Percentiles rank a stretch among this genome's conserved stretches.
Evolutionary conservation across 1,139 yeast genomes (phyloP).

Genomic region (Ogataea hybrid): DNA sequence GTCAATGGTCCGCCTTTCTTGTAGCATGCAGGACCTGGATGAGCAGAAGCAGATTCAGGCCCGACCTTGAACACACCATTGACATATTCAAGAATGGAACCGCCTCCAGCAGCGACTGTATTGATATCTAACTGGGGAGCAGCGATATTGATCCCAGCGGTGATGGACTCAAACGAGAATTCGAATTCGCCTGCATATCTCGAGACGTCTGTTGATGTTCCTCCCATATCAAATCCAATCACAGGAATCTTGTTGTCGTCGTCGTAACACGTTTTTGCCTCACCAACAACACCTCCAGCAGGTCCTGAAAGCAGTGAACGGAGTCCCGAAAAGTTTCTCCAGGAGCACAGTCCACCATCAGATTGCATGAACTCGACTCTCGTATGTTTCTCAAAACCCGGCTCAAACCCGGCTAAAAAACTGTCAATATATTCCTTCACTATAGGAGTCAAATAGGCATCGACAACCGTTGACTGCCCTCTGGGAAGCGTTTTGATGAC

Average conservation of each 20-base stretch:
- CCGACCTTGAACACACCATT: constrained; percentile 54
- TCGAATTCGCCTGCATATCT: constrained; percentile 47
- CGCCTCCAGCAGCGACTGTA: constrained; percentile 64
- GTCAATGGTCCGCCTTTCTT: constrained; percentile 57
- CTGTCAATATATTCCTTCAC: constrained; percentile 31
- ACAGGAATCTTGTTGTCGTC: constrained; percentile 36
- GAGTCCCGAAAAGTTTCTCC: constrained; percentile 48
- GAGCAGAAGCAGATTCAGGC: constrained; percentile 56
- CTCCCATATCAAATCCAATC: constrained; percentile 62
- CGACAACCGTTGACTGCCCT: constrained; percentile 36
- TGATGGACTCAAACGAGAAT: constrained; percentile 51
- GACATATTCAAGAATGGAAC: constrained; percentile 47
- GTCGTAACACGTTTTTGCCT: constrained; percentile 48
- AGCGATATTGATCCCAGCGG: constrained; percentile 54
- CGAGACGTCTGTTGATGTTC: constrained; percentile 58
- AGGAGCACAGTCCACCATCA: constrained; percentile 54
- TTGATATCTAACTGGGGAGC: constrained; percentile 58
- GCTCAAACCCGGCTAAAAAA: constrained; percentile 31
- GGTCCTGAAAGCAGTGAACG: constrained; percentile 55
- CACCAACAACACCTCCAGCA: constrained; percentile 62
- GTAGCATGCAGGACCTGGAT: constrained; percentile 60
- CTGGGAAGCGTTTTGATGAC: constrained; percentile 34
- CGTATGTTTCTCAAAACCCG: constrained; percentile 34
- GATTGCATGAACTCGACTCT: constrained; percentile 57
- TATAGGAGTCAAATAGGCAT: constrained; percentile 37